Evolutionary conservation across 78 protist genomes (phyloP).

Genomic region (Emiliania huxleyi): DNA sequence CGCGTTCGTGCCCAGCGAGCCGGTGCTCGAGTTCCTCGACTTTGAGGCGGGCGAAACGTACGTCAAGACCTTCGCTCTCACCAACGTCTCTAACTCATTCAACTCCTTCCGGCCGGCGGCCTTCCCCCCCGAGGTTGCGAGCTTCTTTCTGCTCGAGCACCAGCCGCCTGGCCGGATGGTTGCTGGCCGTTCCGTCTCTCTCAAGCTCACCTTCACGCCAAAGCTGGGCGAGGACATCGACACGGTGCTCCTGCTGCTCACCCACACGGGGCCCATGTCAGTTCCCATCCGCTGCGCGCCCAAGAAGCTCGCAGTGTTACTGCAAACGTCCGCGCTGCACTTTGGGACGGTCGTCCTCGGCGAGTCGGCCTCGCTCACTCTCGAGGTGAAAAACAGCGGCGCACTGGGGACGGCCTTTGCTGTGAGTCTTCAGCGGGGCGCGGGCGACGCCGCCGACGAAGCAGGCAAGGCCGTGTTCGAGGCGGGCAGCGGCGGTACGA

Average conservation of each 20-base stretch:
- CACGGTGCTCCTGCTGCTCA: not conserved
- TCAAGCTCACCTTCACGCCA: slow-evolving; percentile 37
- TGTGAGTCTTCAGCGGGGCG: not conserved
- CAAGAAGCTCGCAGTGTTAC: not conserved
- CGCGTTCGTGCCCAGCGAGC: slow-evolving; percentile 36
- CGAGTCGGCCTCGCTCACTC: not conserved
- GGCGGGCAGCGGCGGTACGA: not conserved
- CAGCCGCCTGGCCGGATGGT: slow-evolving; percentile 45
- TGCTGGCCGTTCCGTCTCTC: slow-evolving; percentile 4
- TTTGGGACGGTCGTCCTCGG: slow-evolving; percentile 48
- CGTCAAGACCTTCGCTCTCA: not conserved
- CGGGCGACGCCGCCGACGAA: not conserved
- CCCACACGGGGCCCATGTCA: slow-evolving; percentile 30
- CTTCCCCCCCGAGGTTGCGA: not conserved
- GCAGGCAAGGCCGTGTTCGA: not conserved
- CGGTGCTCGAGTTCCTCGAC: slow-evolving; percentile 21
- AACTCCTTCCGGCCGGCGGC: slow-evolving; percentile 43
- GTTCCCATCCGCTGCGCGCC: slow-evolving; percentile 37
- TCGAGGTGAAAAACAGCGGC: slow-evolving; percentile 37
- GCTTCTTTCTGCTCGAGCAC: slow-evolving; percentile 23
- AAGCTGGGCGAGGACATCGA: slow-evolving; percentile 46
- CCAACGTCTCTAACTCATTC: slow-evolving; percentile 54
- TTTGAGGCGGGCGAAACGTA: slow-evolving; percentile 52
- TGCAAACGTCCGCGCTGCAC: not conserved
- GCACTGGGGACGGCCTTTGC: not conserved